Evolutionary conservation across 2,329 filamentous ascomycete species (phyloP).

Genomic region (Shiraia bambusicola): DNA sequence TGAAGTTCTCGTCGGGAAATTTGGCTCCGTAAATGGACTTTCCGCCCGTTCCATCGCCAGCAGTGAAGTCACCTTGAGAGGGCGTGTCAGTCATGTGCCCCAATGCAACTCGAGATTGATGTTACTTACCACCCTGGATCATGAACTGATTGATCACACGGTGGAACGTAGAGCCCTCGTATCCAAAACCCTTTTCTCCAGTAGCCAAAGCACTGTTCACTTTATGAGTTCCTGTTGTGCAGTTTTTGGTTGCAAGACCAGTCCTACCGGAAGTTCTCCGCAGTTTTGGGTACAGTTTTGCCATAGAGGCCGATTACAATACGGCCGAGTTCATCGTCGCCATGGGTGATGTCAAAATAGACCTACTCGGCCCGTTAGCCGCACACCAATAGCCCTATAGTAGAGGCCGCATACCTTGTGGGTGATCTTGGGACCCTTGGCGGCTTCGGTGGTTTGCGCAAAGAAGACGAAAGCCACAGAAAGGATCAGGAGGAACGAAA

Average conservation of each 20-base stretch:
- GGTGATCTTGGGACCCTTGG: constrained; percentile 88
- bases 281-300: constrained; percentile 78
- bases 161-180: constrained; percentile 81
- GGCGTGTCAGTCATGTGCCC: neutral
- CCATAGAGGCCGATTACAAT: constrained; percentile 83
- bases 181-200: constrained; percentile 83
- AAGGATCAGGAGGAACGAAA: constrained; percentile 74
- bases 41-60: constrained; percentile 77
- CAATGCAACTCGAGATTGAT: neutral
- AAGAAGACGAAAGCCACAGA: constrained; percentile 56
- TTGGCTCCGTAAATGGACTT: constrained; percentile 86
- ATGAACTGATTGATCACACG: constrained; percentile 89
- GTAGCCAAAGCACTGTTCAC: constrained; percentile 71
- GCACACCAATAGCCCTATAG: neutral
- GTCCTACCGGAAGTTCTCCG: constrained; percentile 62
- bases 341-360: constrained; percentile 81
- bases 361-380: constrained; percentile 49
- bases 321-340: constrained; percentile 71
- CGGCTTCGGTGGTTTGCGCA: constrained; percentile 36
- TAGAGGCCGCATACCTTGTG: constrained; percentile 64
- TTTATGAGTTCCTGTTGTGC: constrained; percentile 11
- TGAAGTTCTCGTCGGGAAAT: constrained; percentile 92
- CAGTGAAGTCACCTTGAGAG: constrained; percentile 68
- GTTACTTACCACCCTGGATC: constrained; percentile 71
- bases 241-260: neutral